Conservation (phyloP, 352 stramenopile genomes). For the Globisporangium abappressorium region DNA sequence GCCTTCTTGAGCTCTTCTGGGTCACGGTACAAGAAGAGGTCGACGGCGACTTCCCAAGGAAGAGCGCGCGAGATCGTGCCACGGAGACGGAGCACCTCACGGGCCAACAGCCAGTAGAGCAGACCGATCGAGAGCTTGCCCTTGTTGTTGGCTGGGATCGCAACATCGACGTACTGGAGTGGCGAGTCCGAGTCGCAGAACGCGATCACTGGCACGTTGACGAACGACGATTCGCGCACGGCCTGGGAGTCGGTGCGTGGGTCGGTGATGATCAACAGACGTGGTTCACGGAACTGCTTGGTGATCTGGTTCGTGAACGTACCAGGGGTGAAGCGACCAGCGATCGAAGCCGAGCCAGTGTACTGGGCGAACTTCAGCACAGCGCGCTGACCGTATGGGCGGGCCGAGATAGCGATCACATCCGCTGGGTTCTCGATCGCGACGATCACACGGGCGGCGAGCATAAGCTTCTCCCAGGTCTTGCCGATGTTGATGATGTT, state of each 20-base stretch:
- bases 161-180: slow-evolving; percentile 98
- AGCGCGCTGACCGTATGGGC: slow-evolving; percentile 98
- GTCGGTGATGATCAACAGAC: slow-evolving; percentile 99
- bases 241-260: slow-evolving; percentile 96
- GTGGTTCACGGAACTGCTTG: slow-evolving; percentile 99
- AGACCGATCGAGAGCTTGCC: slow-evolving; percentile 99
- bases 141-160: slow-evolving; percentile 99
- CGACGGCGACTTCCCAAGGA: slow-evolving; percentile 98
- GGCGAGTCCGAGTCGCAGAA: slow-evolving; percentile 99
- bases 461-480: slow-evolving; percentile 99
- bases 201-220: slow-evolving; percentile 99
- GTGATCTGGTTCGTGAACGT: slow-evolving; percentile 99
- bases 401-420: slow-evolving; percentile 98
- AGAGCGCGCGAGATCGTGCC: slow-evolving; percentile 93
- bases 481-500: slow-evolving; percentile 99
- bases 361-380: slow-evolving; percentile 99
- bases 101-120: slow-evolving; percentile 99
- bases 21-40: slow-evolving; percentile 99
- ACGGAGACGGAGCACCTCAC: slow-evolving; percentile 97
- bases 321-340: slow-evolving; percentile 98
- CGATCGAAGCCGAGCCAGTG: slow-evolving; percentile 97
- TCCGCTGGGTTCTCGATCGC: slow-evolving; percentile 99
- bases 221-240: slow-evolving; percentile 98
- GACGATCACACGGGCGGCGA: slow-evolving; percentile 99
- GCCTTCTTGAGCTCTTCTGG: slow-evolving; percentile 99